Evolutionary conservation across 352 stramenopile species (phyloP), one percentile per base, ranked within the genome.

Genomic region (Phytophthora citricola): DNA sequence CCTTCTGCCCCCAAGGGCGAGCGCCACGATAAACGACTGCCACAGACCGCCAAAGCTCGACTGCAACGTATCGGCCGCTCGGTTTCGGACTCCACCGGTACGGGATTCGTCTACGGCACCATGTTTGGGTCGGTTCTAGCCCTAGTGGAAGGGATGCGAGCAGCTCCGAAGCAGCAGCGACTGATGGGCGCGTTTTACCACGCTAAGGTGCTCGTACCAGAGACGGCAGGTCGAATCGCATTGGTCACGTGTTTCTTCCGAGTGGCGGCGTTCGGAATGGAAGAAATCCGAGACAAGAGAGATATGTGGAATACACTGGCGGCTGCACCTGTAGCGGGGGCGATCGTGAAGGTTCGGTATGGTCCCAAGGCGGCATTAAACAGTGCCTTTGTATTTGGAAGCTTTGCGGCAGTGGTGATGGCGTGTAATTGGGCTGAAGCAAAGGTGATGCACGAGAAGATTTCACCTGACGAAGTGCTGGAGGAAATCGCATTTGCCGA

Each of bases 401-500:
- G 50, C 26, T 66, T 84, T 26, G 81, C 68, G 3, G 65, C 64
- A 0, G 58, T 90, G 9, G 57, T 88, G 36, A 48, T 83, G n/a
- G 73, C 66, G 1, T 79, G 79, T 40, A 76, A 69, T 52, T 57
- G 66, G 31, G 53, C 50, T 3, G 61, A 79, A 22, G 32, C 50
- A n/a, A 69, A 77, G 17, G 54, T 90, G 4, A 45, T 49, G 31
- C 68, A 69, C 26, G 56, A 79, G 29, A 61, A 69, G 14, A 65
- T 44, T 48, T 66, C 57, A 9, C 67, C 68, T 0, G 66, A 76
- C 27, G 73, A 79, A 15, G 58, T 80, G 5, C 76, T 82, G 15
- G 70, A 84, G 43, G 73, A 84, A 56, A 74, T 82, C 50, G 75
- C 75, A 31, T 84, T 81, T 36, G 72, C 65, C 0, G 69, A 81